These are phyloP conservation scores for Alternaria sp. DNA, from an alignment of 2,329 filamentous ascomycete genomes.

Conservation along the genomic window DNA sequence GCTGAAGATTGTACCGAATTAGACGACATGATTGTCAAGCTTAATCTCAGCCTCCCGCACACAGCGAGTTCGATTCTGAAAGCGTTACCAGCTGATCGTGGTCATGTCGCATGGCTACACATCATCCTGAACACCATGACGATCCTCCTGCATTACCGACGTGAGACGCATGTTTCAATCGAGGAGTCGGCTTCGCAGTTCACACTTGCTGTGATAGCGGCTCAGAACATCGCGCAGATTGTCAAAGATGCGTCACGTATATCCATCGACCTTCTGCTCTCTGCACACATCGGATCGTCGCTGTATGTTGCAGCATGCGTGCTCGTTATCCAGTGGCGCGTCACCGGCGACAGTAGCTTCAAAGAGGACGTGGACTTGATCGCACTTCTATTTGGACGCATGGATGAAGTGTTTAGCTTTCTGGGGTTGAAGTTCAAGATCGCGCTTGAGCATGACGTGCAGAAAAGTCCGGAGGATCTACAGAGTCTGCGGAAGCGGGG, in stretches of 20 bases:
- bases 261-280: constrained; percentile 35
- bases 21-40: constrained; percentile 29
- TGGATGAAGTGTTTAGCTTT: constrained; percentile 33
- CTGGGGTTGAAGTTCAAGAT: constrained; percentile 39
- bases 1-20: constrained; percentile 31
- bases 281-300: constrained; percentile 27
- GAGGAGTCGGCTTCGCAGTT: constrained; percentile 13
- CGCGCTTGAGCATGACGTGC: constrained; percentile 30
- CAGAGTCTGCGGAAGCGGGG: constrained; percentile 25
- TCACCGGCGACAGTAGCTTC: constrained; percentile 26
- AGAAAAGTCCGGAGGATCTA: constrained; percentile 19
- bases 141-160: constrained; percentile 35
- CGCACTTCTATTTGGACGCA: constrained; percentile 35
- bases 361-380: constrained; percentile 36
- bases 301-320: constrained; percentile 35
- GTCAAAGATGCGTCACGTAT: constrained; percentile 37
- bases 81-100: constrained; percentile 21
- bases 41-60: constrained; percentile 37
- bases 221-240: constrained; percentile 32
- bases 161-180: background rate
- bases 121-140: constrained; percentile 28
- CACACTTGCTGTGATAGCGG: constrained; percentile 27
- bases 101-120: constrained; percentile 37
- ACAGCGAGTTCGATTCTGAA: constrained; percentile 29
- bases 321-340: constrained; percentile 36